phyloP scores from a whole-genome alignment of 106 monocot species.

The Triglochin maritima region DNA sequence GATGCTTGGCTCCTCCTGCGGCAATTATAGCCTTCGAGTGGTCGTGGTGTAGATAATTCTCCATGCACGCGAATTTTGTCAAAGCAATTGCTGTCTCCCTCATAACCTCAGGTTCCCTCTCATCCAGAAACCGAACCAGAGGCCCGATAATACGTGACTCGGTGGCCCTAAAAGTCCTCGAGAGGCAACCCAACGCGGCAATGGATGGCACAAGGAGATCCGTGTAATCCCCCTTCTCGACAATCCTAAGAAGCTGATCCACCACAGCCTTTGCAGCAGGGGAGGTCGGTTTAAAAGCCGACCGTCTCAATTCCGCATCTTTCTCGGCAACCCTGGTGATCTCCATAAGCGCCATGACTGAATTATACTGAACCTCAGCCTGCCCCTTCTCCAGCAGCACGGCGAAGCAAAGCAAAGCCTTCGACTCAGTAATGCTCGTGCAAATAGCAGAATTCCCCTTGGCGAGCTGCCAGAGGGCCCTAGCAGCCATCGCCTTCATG shows the following conservation, averaged over 20 bases:
- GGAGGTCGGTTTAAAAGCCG: slow-evolving; percentile 81
- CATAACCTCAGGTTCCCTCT: slow-evolving; percentile 41
- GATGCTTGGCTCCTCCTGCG: slow-evolving; percentile 59
- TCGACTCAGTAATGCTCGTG: slow-evolving; percentile 89
- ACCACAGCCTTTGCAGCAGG: slow-evolving; percentile 78
- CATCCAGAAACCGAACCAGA: slow-evolving; percentile 68
- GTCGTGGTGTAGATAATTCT: slow-evolving; percentile 68
- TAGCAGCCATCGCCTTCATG: slow-evolving; percentile 69
- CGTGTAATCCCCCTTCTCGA: slow-evolving; percentile 59
- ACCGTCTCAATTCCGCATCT: slow-evolving; percentile 55
- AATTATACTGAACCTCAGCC: slow-evolving; percentile 72
- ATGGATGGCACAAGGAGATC: slow-evolving; percentile 69
- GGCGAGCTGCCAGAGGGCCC: slow-evolving; percentile 55
- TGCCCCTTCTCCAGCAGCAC: slow-evolving; percentile 72
- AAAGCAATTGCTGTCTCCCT: slow-evolving; percentile 55
- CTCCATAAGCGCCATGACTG: slow-evolving; percentile 83
- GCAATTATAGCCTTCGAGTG: slow-evolving; percentile 73
- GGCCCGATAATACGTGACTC: slow-evolving; percentile 84
- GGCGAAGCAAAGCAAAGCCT: slow-evolving; percentile 83
- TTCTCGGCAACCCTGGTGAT: slow-evolving; percentile 68
- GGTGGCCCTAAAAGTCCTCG: slow-evolving; percentile 77
- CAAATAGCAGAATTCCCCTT: slow-evolving; percentile 53
- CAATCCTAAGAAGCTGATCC: slow-evolving; percentile 60
- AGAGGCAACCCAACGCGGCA: slow-evolving; percentile 60
- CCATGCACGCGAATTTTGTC: slow-evolving; percentile 68